A percentile compares a stretch with the other conserved stretches of the same genome.
These are phyloP conservation scores for Arthrobotrys iridis DNA, from an alignment of 2,329 filamentous ascomycete species.

Conservation along the genomic window DNA sequence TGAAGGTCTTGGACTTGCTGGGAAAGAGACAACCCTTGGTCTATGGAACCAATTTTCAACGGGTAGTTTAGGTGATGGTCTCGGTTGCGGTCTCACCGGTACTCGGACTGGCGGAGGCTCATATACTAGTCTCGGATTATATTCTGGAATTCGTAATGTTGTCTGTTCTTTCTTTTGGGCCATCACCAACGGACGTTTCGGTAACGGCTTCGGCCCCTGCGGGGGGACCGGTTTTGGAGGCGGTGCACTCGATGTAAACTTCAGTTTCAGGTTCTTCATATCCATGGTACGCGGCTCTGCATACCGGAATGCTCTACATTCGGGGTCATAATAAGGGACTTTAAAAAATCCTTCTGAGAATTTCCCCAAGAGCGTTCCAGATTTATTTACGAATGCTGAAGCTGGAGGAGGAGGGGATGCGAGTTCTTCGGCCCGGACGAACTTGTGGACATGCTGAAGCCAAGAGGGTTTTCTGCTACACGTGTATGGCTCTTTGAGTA, in stretches of 20 bases:
- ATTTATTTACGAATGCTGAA: constrained; percentile 22
- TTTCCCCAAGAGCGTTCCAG: constrained; percentile 3
- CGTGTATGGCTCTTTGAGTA: neutral
- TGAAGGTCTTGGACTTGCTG: neutral
- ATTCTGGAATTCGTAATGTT: constrained; percentile 15
- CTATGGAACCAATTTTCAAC: constrained; percentile 8
- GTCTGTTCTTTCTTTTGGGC: constrained; percentile 4
- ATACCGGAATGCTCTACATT: constrained; percentile 26
- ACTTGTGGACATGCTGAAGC: constrained; percentile 35
- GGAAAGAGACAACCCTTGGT: constrained; percentile 22
- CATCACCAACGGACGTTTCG: constrained; percentile 35
- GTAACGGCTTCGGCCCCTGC: constrained; percentile 1
- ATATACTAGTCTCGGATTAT: neutral
- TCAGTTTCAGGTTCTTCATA: constrained; percentile 22
- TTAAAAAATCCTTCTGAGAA: constrained; percentile 26
- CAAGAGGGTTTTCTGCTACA: constrained; percentile 34
- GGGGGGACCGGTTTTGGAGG: constrained; percentile 15
- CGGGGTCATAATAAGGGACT: constrained; percentile 27
- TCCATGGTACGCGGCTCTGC: constrained; percentile 22
- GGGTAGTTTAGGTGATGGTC: neutral
- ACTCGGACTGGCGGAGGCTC: neutral
- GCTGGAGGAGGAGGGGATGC: constrained; percentile 13
- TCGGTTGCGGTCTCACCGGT: neutral
- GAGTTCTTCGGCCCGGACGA: constrained; percentile 42
- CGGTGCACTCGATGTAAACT: constrained; percentile 29